Percentiles rank a stretch among this genome's conserved stretches.
Conservation (phyloP, 306 rosid genomes). For the Adenanthera pavonina region DNA sequence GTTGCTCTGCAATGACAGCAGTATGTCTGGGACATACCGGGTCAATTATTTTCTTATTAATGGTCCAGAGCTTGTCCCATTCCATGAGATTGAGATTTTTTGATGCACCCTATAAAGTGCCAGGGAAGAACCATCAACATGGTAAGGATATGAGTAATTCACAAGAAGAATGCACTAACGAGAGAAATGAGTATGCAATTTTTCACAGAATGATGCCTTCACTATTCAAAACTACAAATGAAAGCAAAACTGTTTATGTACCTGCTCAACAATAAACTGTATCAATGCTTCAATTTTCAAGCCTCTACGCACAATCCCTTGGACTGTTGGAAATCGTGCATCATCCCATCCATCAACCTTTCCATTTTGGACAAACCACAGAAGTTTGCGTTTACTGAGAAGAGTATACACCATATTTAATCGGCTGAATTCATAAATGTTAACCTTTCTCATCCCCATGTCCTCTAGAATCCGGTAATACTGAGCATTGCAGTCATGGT, state of each 20-base stretch:
- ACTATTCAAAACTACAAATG: conserved; percentile 15
- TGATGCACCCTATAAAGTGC: conserved; percentile 76
- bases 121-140: conserved; percentile 33
- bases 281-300: conserved; percentile 84
- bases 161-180: conserved; percentile 16
- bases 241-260: conserved; percentile 40
- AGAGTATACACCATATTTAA: conserved; percentile 94
- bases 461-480: conserved; percentile 83
- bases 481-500: conserved; percentile 93
- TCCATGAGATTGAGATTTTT: conserved; percentile 98
- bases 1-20: conserved; percentile 70
- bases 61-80: conserved; percentile 98
- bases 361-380: conserved; percentile 96
- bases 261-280: conserved; percentile 95
- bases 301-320: conserved; percentile 94
- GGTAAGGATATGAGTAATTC: conserved; percentile 19
- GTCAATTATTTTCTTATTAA: conserved; percentile 91
- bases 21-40: conserved; percentile 97
- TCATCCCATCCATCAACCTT: conserved; percentile 98
- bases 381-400: conserved; percentile 93
- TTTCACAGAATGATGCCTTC: conserved; percentile 34
- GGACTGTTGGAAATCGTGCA: conserved; percentile 92
- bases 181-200: background rate
- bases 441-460: conserved; percentile 78
- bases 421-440: conserved; percentile 88